Base-by-base conservation (phyloP, 2,329 filamentous ascomycete genomes). In the Macrophomina phaseolina region DNA sequence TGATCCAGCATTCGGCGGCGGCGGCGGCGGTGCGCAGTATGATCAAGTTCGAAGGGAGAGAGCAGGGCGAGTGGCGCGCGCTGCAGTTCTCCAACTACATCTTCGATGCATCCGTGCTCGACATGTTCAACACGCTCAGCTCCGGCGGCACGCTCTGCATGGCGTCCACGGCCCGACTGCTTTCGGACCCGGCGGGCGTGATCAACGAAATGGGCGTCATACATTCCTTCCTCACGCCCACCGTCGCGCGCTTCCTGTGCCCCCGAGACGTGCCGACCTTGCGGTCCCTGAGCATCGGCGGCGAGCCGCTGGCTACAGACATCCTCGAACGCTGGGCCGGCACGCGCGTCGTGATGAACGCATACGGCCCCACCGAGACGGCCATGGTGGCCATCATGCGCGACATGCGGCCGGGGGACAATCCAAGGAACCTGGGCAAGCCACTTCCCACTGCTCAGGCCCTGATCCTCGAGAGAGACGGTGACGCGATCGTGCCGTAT, bases 181-280 rank as follows among this genome's bases (percentile, higher is more conserved):
- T 64, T 28, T 51, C 49, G 6, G 52, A 65, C 38, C 23, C 56
- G 28, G n/a, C 49, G 1, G 52, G 63, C 36, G 5, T 8, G 4
- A 58, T 65, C 52, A 65, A 65, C 42, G 7, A 12, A 7, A 56
- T 65, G 63, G 32, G 32, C 16, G 63, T 58, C 23, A 11, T 34
- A 51, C 49, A 65, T 18, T 49, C 23, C 18, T 56, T 55, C 9
- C 23, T 65, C 12, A 65, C 63, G 7, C 63, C 63, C 9, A 65
- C 63, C 5, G 32, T 65, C 7, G 92, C 23, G 3, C 23, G 23
- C 23, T 23, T 23, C 23, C 23, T 23, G 23, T 23, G 23, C 23
- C 23, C 23, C 23, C 2, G 23, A 1, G 23, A 23, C 23, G 23
- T 23, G 23, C 23, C 23, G 23, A 3, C 23, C 23, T 23, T 23